Base-by-base conservation (phyloP, 768 basidiomycete species). In the Sarcodon sp. region DNA sequence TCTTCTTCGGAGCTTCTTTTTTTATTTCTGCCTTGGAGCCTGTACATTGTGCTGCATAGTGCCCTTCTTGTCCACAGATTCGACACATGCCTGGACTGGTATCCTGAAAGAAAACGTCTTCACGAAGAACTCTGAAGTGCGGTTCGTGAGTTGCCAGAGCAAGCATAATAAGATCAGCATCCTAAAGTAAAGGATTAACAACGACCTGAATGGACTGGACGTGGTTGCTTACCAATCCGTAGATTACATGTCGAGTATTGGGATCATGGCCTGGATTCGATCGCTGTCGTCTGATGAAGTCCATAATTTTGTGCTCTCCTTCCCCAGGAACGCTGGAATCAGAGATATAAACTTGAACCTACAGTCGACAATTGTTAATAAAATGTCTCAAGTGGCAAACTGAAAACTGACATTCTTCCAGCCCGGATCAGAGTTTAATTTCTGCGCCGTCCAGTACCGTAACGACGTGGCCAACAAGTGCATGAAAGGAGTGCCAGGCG, bases 221-320 rank as follows among this genome's bases (percentile, higher is more conserved):
- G 12, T 33, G 35, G 43, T 39, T 34, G 62, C 83, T 51, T 58
- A 93, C 91, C 61, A 99, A 68, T 55, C 96, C 96, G 67, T 98
- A 99, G 53, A 99, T 98, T 48, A 98, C 94, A 61, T 99, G 96
- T 33, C 73, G 73, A 3, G 92, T 97, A 60, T 99, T 98, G 15
- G 94, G 83, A 63, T 99, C 83, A 65, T 98, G 83, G n/a, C 81
- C 85, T 18, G 77, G 76, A 59, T 93, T 87, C 45, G 75, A 71
- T 46, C 96, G 76, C 57, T 96, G 93, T 33, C 93, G 75, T 48
- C 96, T 74, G 54, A 99, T 94, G 62, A 77, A 98, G 62, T 98
- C 96, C 92, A 99, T 97, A 53, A 99, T 97, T 70, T 99, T 99
- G 65, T 99, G 96, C 62, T 99, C 96, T 61, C 96, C 96, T 66